These are phyloP conservation scores for Parietaria judaica DNA, from an alignment of 306 rosid genomes.

Conservation along the genomic window DNA sequence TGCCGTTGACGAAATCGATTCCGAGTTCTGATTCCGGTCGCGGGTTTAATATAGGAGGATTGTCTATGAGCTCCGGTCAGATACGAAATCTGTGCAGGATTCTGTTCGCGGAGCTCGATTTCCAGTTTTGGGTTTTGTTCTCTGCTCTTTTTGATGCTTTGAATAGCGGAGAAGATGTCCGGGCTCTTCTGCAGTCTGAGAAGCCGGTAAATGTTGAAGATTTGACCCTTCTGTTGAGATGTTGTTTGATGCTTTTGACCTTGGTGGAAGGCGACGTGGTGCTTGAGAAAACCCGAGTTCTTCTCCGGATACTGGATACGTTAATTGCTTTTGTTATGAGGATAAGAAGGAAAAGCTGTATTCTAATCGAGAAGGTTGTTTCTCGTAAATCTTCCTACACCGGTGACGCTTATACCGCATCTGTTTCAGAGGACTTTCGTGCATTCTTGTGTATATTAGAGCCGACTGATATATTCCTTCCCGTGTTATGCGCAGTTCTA, in stretches of 20 bases:
- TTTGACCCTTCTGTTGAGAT: constrained; percentile 43
- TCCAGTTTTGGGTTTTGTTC: constrained; percentile 29
- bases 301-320: constrained; percentile 30
- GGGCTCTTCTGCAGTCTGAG: constrained; percentile 16
- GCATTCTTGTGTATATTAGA: constrained; percentile 34
- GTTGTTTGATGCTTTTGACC: constrained; percentile 44
- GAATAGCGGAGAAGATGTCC: constrained; percentile 8
- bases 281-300: constrained; percentile 26
- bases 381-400: constrained; percentile 18
- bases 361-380: constrained; percentile 31
- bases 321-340: constrained; percentile 24
- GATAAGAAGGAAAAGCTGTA: constrained; percentile 11
- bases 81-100: constrained; percentile 21
- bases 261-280: constrained; percentile 28
- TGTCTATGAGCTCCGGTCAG: constrained; percentile 14
- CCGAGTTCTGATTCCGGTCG: constrained; percentile 10
- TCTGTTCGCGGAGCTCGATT: constrained; percentile 41
- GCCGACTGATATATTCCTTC: constrained; percentile 38
- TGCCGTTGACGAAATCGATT: constrained; percentile 13
- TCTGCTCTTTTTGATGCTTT: constrained; percentile 16
- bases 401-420: constrained; percentile 7
- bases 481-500: constrained; percentile 45
- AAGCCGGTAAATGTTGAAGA: constrained; percentile 32
- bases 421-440: constrained; percentile 25
- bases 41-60: constrained; percentile 14